Evolutionary conservation across 2,329 filamentous ascomycete species (phyloP).

Genomic region (Sordariomycetes sp.): DNA sequence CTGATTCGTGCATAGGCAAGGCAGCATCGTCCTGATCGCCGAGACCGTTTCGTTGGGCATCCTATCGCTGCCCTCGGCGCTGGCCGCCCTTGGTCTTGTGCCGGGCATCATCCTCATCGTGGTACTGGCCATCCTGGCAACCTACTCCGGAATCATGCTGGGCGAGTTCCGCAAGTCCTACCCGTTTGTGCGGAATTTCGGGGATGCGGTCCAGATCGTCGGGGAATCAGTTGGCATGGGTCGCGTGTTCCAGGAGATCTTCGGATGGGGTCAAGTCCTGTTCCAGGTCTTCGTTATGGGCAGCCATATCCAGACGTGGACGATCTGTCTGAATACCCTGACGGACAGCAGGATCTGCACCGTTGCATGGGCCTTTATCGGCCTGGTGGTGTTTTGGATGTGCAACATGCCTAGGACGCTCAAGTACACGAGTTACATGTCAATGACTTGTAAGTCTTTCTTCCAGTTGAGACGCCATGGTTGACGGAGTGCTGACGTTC

Average conservation of each 20-base stretch:
- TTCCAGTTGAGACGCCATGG: background rate
- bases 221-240: slow-evolving; percentile 13
- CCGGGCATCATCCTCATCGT: slow-evolving; percentile 61
- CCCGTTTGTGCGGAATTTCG: slow-evolving; percentile 47
- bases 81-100: slow-evolving; percentile 30
- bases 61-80: slow-evolving; percentile 9
- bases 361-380: slow-evolving; percentile 18
- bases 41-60: slow-evolving; percentile 21
- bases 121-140: slow-evolving; percentile 53
- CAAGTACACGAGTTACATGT: slow-evolving; percentile 47
- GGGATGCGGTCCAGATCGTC: slow-evolving; percentile 15
- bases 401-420: slow-evolving; percentile 49
- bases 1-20: slow-evolving; percentile 19
- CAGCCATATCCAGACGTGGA: slow-evolving; percentile 12
- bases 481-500: too few relatives aligned
- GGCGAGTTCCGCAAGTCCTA: slow-evolving; percentile 13
- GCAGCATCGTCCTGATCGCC: slow-evolving; percentile 26
- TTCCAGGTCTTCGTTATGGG: slow-evolving; percentile 31
- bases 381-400: slow-evolving; percentile 41
- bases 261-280: slow-evolving; percentile 13
- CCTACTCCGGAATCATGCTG: slow-evolving; percentile 33
- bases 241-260: slow-evolving; percentile 10
- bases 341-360: slow-evolving; percentile 13
- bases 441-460: slow-evolving; percentile 31
- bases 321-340: slow-evolving; percentile 13